These are phyloP conservation scores for Jaltomata sinuosa DNA, from an alignment of 257 asterid species.

Conservation along the genomic window DNA sequence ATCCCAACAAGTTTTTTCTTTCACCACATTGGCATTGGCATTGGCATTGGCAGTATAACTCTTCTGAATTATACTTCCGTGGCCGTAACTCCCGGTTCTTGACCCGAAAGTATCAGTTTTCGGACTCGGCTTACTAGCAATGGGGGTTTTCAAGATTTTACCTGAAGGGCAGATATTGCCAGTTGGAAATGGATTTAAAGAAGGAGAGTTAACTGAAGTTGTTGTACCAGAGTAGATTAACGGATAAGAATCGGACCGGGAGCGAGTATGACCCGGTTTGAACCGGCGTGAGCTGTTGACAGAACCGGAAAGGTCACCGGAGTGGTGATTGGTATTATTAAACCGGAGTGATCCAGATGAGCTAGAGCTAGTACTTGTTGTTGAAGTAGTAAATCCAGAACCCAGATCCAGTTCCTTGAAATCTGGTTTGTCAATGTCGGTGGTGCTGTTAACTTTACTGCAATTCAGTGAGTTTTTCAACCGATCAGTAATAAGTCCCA, in stretches of 20 bases:
- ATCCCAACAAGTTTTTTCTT: constrained; percentile 18
- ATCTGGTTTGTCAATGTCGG: constrained; percentile 7
- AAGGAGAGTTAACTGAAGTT: constrained; percentile 37
- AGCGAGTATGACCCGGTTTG: constrained; percentile 15
- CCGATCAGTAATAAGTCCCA: constrained; percentile 2
- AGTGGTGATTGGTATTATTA: constrained; percentile 34
- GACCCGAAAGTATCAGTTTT: constrained; percentile 40
- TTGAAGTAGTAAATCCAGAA: constrained; percentile 6
- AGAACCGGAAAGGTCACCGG: constrained; percentile 44
- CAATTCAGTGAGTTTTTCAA: background rate
- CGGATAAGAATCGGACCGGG: constrained; percentile 28
- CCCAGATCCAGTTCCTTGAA: constrained; percentile 13
- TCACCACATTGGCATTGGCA: constrained; percentile 2
- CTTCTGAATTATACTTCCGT: constrained; percentile 68
- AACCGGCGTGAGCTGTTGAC: constrained; percentile 40
- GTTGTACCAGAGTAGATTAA: constrained; percentile 19
- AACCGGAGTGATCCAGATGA: constrained; percentile 68
- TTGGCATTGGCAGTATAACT: too few relatives aligned
- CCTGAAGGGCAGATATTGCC: constrained; percentile 76
- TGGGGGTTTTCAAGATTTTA: constrained; percentile 38
- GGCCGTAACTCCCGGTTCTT: constrained; percentile 27
- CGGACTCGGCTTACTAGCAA: constrained; percentile 31
- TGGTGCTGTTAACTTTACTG: background rate
- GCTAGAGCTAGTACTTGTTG: constrained; percentile 58
- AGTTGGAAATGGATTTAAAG: constrained; percentile 36